Evolutionary conservation across 2,329 filamentous ascomycete species (phyloP), one percentile per base, ranked within the genome.

Genomic region (Talaromyces piceae): DNA sequence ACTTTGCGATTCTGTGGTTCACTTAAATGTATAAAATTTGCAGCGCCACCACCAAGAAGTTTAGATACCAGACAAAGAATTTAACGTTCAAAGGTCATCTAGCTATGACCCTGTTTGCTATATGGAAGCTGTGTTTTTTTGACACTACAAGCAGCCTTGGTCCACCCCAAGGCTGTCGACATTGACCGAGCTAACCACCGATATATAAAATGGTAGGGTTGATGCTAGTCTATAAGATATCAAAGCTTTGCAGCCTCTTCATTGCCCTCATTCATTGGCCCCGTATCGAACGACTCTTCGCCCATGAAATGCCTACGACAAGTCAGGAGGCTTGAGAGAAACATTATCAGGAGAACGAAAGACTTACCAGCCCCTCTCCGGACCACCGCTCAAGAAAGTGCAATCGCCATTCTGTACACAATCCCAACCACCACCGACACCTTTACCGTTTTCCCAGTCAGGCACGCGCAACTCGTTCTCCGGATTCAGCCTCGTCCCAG

Each of bases 371-470:
- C 90, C 90, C 73, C 91, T 78, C 70, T 97, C 91, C 61, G 87
- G 85, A 6, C 91, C 91, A 50, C 79, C 78, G 49, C 77, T 81
- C 58, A 97, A 73, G 69, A 91, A 95, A 54, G 80, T 84, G 63
- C 90, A 95, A 66, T 95, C 88, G 13, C 89, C 89, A 71, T 95
- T 91, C 49, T 80, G 65, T 54, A 82, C 78, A 63, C 89, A 91
- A 37, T 81, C 77, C 91, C 91, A 98, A 25, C 85, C 86, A 31
- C 88, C 89, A 23, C 77, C 75, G 33, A 91, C 79, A 18, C 85
- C 86, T 20, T 71, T 75, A 0, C 79, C 80, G 54, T 68, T 70
- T 57, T 71, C 77, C 84, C 84, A 88, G 4, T 69, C 63, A 16
- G 63, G 68, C 47, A 61, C 67, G 52, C 44, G 46, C 3, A 46